Conservation (phyloP, 495 filamentous ascomycete species). For the Oleoguttula mirabilis region DNA sequence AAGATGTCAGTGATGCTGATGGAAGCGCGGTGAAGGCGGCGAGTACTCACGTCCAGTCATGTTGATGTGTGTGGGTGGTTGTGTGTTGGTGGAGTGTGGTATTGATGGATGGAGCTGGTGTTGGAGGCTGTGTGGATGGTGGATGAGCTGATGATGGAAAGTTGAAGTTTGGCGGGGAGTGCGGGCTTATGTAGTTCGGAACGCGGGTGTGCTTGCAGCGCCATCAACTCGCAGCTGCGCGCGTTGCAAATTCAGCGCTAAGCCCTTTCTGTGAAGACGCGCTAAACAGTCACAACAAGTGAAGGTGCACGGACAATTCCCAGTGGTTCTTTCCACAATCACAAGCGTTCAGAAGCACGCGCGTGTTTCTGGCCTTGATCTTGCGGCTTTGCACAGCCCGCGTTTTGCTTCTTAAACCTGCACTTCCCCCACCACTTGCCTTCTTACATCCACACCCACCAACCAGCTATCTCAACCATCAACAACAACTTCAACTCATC, state of each 20-base stretch:
- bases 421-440: not conserved
- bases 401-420: not conserved
- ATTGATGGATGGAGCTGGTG: slow-evolving; percentile 17
- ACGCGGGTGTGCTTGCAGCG: too few relatives aligned
- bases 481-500: slow-evolving; percentile 29
- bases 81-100: slow-evolving; percentile 24
- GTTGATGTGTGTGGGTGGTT: slow-evolving; percentile 35
- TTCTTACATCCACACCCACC: slow-evolving; percentile 34
- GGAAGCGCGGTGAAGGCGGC: too few relatives aligned
- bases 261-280: too few relatives aligned
- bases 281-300: too few relatives aligned
- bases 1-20: too few relatives aligned
- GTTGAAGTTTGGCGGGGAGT: not conserved
- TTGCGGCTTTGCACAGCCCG: not conserved
- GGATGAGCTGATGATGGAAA: slow-evolving; percentile 1
- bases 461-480: slow-evolving; percentile 22
- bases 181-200: too few relatives aligned
- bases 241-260: too few relatives aligned
- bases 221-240: too few relatives aligned
- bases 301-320: too few relatives aligned
- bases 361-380: too few relatives aligned
- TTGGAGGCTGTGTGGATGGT: slow-evolving; percentile 2
- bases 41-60: slow-evolving; percentile 93
- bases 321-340: too few relatives aligned
- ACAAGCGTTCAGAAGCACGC: too few relatives aligned